phyloP scores from a whole-genome alignment of 2,329 filamentous ascomycete genomes.

The Huntiella bhutanensis region DNA sequence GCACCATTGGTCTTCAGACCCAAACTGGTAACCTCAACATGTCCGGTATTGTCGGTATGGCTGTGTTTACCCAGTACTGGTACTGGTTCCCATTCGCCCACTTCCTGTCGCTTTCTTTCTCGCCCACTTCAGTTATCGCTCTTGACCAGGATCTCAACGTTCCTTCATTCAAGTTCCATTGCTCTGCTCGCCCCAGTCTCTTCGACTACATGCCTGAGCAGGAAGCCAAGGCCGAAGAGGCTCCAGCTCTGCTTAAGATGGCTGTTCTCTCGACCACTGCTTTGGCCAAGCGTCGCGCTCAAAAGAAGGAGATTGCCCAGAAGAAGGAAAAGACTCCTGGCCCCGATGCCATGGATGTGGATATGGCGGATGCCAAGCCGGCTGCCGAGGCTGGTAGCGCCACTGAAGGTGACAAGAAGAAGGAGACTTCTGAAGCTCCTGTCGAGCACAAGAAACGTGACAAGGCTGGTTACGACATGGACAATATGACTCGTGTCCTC shows the following conservation, averaged over 20 bases:
- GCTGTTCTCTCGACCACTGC: slow-evolving; percentile 92
- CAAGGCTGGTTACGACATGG: slow-evolving; percentile 87
- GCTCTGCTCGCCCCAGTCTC: slow-evolving; percentile 79
- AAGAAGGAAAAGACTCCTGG: slow-evolving; percentile 46
- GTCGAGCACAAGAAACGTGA: slow-evolving; percentile 72
- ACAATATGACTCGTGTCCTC: slow-evolving; percentile 92
- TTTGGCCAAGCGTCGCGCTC: slow-evolving; percentile 84
- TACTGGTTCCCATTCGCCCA: slow-evolving; percentile 99
- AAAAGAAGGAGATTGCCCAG: slow-evolving; percentile 83
- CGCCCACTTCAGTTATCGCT: slow-evolving; percentile 89
- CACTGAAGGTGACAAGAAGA: slow-evolving; percentile 42
- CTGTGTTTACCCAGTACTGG: slow-evolving; percentile 98
- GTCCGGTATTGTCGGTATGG: slow-evolving; percentile 94
- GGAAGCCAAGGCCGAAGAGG: slow-evolving; percentile 85
- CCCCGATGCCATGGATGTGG: slow-evolving; percentile 52
- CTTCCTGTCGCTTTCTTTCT: slow-evolving; percentile 88
- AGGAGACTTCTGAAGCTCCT: slow-evolving; percentile 24
- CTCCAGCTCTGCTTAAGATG: slow-evolving; percentile 82
- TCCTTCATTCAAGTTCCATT: slow-evolving; percentile 87
- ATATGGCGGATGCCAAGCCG: slow-evolving; percentile 40
- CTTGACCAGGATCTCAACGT: slow-evolving; percentile 88
- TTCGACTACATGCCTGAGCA: slow-evolving; percentile 97
- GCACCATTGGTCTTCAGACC: slow-evolving; percentile 92
- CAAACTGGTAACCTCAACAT: slow-evolving; percentile 98
- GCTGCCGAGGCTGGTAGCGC: slow-evolving; percentile 39